Base-by-base conservation (phyloP, 176 grass and related monocot genomes). In the Tillandsia leiboldiana region DNA sequence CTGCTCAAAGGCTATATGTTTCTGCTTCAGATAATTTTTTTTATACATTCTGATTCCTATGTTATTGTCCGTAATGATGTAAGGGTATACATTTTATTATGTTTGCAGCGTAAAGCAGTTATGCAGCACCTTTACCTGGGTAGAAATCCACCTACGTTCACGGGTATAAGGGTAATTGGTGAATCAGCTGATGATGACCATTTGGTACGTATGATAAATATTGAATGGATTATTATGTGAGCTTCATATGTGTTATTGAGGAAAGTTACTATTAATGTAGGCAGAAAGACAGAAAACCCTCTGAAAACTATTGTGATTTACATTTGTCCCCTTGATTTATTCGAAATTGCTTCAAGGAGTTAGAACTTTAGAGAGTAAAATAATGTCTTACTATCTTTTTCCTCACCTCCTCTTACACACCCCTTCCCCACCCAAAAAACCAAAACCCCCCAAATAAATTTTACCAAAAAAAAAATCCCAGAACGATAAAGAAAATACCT, bases 61-160 rank as follows among this genome's bases (percentile, higher is more conserved):
- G 29, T 79, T 68, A 61, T 69, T 3, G 52, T 67, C n/a, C 56
- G 2, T 64, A 22, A 8, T 57, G 26, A 12, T 12, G 22, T 26
- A 11, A 27, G 11, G n/a, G 12, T 28, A 27, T 6, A 49, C 29
- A 26, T 18, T 61, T 17, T 50, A 26, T 26, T 50, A 24, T 48
- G 47, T 76, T 58, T 82, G 71, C 81, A 97, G 94, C 83, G 71
- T 70, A 97, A 97, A 83, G 89, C 89, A 88, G 77, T 67, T 82
- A 22, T 93, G 76, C 83, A 80, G 77, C 84, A 87, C 62, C 86
- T 97, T 76, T 97, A 97, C 79, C 83, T 97, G 94, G 94, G 94
- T 51, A 97, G 89, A 69, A 87, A 77, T 72, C 79, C 94, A 70
- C 94, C 94, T 79, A 74, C 86, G 14, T 81, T 97, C 69, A 92